phyloP scores from a whole-genome alignment of 2,329 filamentous ascomycete genomes.

The Mycosphaerella sp. region DNA sequence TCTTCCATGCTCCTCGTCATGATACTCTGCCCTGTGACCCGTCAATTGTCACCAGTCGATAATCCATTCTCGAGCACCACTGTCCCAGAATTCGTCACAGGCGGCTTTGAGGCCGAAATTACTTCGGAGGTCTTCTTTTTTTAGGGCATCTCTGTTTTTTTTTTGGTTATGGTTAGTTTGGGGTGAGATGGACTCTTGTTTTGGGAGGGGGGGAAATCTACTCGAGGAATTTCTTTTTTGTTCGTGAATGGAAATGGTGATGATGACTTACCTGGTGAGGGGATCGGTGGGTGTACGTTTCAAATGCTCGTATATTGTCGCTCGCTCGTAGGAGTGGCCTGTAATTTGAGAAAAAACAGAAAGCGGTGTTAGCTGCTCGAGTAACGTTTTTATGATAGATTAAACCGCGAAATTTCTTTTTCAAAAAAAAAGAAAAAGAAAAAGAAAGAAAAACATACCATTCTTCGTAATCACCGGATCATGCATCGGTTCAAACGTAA shows the following conservation, averaged over 20 bases:
- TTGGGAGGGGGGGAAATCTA: background rate
- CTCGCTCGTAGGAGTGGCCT: conserved; percentile 78
- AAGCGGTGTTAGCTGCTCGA: no score
- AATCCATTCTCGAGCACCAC: conserved; percentile 83
- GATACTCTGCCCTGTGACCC: conserved; percentile 2
- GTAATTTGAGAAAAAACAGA: no score
- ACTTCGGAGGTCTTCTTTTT: conserved; percentile 63
- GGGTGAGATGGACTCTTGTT: no score
- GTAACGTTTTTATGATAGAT: no score
- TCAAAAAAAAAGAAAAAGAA: no score
- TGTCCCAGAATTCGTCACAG: conserved; percentile 74
- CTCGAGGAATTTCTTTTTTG: no score
- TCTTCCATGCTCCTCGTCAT: background rate
- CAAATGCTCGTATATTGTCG: conserved; percentile 79
- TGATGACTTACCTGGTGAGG: conserved; percentile 53
- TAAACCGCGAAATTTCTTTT: no score
- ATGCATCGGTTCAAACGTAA: conserved; percentile 34
- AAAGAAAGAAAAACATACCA: conserved; percentile 31
- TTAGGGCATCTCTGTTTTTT: conserved; percentile 45
- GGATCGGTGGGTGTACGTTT: conserved; percentile 71
- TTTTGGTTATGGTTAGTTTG: no score
- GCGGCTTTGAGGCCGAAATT: conserved; percentile 77
- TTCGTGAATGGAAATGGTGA: no score
- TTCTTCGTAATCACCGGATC: conserved; percentile 61
- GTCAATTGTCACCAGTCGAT: conserved; percentile 24